These are phyloP conservation scores for Colletotrichum chrysophilum DNA, from an alignment of 2,329 filamentous ascomycete species.

Conservation along the genomic window DNA sequence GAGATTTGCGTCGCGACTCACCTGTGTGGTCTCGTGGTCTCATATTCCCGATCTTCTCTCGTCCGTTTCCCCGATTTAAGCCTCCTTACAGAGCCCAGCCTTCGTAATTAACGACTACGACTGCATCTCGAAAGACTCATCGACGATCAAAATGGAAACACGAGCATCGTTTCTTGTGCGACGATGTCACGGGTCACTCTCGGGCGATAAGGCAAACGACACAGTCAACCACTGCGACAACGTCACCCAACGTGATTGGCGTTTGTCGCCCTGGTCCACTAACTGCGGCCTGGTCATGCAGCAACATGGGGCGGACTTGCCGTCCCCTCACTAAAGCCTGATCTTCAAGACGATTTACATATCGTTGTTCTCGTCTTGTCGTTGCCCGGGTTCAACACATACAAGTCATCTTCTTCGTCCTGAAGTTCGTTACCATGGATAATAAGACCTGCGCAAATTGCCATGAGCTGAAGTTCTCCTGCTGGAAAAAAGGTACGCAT, in stretches of 20 bases:
- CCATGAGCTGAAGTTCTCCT: not conserved
- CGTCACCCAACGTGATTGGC: not conserved
- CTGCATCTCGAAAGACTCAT: not conserved
- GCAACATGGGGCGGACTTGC: not conserved
- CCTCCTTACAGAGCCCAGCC: not conserved
- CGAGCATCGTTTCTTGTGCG: not conserved
- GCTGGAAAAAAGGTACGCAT: constrained; percentile 13
- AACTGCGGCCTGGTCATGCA: not conserved
- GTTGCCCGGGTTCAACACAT: not conserved
- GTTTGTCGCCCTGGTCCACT: not conserved
- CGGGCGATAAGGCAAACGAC: not conserved
- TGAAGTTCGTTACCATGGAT: not conserved
- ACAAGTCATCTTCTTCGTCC: not conserved
- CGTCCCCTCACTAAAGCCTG: not conserved
- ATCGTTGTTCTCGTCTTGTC: not conserved
- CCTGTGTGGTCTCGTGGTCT: not conserved
- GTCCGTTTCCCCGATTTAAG: not conserved
- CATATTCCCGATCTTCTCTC: not conserved
- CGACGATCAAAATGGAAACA: not conserved
- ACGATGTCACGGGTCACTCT: not conserved
- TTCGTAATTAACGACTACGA: not conserved
- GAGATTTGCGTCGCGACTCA: not conserved
- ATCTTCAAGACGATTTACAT: not conserved
- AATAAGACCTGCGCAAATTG: not conserved
- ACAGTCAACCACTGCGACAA: not conserved